Conservation (phyloP, 2,329 filamentous ascomycete species). For the Monosporascus ibericus region DNA sequence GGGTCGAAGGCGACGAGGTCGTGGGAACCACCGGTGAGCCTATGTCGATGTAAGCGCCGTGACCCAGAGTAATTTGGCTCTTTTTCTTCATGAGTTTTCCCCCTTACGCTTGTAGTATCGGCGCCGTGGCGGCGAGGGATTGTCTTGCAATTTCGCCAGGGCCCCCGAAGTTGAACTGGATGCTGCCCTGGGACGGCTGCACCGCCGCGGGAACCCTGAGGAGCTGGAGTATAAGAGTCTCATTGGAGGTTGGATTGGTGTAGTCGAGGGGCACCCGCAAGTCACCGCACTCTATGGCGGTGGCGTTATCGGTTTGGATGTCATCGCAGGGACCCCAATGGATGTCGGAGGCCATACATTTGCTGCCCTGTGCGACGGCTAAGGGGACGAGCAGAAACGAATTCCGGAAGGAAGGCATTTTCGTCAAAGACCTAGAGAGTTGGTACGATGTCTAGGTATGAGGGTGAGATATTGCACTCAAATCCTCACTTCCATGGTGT, state of each 20-base stretch:
- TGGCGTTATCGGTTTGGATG: constrained; percentile 7
- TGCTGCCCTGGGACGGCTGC: constrained; percentile 27
- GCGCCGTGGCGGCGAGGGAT: constrained; percentile 4
- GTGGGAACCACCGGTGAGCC: constrained; percentile 19
- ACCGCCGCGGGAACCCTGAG: constrained; percentile 24
- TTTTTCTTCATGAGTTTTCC: neutral
- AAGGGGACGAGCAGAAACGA: neutral
- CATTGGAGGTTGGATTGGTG: constrained; percentile 14
- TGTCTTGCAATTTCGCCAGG: constrained; percentile 20
- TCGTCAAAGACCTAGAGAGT: neutral
- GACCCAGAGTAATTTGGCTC: neutral
- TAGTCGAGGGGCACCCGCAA: constrained; percentile 36
- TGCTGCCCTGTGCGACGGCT: neutral
- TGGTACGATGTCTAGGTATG: too few relatives aligned
- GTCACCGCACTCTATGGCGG: constrained; percentile 28
- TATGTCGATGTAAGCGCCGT: constrained; percentile 5
- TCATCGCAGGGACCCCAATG: constrained; percentile 19
- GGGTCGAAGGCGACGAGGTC: constrained; percentile 23
- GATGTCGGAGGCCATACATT: neutral
- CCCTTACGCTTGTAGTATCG: constrained; percentile 15
- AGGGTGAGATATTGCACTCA: too few relatives aligned
- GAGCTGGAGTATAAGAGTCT: constrained; percentile 26
- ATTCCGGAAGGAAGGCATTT: neutral
- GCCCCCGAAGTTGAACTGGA: constrained; percentile 34
- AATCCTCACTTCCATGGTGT: too few relatives aligned